These are phyloP conservation scores for Globisporangium rhizosaccharum DNA, from an alignment of 352 stramenopile genomes.

Conservation along the genomic window DNA sequence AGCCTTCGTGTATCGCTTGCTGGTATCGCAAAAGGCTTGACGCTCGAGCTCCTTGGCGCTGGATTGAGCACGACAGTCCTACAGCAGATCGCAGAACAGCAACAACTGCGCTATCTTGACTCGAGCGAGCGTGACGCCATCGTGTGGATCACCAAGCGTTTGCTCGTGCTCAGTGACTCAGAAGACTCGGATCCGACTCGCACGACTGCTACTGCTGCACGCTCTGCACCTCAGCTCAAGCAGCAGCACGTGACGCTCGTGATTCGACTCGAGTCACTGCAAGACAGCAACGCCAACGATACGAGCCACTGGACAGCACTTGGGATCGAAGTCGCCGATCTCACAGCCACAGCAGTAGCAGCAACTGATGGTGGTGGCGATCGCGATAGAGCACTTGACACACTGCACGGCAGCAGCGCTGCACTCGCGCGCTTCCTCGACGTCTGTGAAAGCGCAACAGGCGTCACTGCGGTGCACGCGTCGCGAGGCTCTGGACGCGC, in stretches of 20 bases:
- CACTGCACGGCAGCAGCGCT: conserved; percentile 49
- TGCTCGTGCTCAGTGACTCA: conserved; percentile 9
- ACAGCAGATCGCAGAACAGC: neutral
- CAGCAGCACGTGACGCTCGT: conserved; percentile 84
- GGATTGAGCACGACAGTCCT: neutral
- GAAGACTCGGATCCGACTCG: neutral
- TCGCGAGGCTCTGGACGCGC: conserved; percentile 76
- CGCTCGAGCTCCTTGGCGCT: conserved; percentile 12
- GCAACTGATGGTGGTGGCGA: conserved; percentile 57
- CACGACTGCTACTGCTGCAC: neutral
- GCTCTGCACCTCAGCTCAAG: conserved; percentile 18
- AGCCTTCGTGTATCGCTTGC: conserved; percentile 9
- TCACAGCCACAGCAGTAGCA: conserved; percentile 54
- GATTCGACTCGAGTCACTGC: conserved; percentile 87
- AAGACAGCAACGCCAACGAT: conserved; percentile 84
- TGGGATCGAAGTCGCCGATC: conserved; percentile 89
- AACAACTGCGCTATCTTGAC: neutral
- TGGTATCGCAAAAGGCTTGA: conserved; percentile 19
- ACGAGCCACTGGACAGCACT: conserved; percentile 52
- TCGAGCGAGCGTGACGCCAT: neutral
- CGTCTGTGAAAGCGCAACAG: conserved; percentile 72
- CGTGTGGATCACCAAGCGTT: conserved; percentile 18
- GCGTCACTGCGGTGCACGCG: conserved; percentile 65
- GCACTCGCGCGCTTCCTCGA: conserved; percentile 81
- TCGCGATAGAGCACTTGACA: no score